These are phyloP conservation scores for Mrakia blollopis DNA, from an alignment of 768 basidiomycete genomes.

Conservation along the genomic window DNA sequence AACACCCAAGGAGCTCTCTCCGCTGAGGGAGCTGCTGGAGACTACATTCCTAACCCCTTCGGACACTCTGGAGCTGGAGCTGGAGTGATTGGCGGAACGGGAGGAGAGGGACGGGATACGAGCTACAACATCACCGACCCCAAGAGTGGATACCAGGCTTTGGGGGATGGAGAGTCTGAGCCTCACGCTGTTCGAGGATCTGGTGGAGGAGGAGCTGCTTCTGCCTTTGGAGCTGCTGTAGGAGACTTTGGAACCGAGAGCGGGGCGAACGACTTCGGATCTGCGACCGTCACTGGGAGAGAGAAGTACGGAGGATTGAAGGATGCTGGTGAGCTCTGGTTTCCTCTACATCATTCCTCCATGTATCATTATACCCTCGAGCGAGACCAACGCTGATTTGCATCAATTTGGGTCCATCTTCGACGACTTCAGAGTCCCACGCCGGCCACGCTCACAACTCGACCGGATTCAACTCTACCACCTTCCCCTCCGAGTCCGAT, in stretches of 20 bases:
- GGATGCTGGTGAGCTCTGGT: no score
- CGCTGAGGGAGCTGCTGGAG: neutral
- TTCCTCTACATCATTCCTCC: no score
- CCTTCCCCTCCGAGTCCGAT: conserved; percentile 18
- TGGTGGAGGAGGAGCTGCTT: neutral
- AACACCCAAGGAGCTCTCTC: neutral
- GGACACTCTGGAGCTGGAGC: neutral
- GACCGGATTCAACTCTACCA: conserved; percentile 1
- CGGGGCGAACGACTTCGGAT: neutral
- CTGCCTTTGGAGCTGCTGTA: neutral
- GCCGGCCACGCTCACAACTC: neutral
- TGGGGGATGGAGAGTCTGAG: conserved; percentile 5
- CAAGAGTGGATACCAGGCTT: neutral
- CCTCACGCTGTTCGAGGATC: conserved; percentile 10
- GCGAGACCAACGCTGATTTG: neutral
- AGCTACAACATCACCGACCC: conserved; percentile 20
- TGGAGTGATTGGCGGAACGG: conserved; percentile 1
- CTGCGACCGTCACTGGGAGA: no score
- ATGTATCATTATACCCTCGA: no score
- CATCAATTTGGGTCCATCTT: no score
- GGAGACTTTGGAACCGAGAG: neutral
- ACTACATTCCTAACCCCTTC: conserved; percentile 10
- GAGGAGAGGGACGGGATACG: conserved; percentile 2
- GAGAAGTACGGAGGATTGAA: no score
- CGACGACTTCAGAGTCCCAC: no score